Evolutionary conservation across 2,329 filamentous ascomycete genomes (phyloP), one percentile per base, ranked within the genome.

Genomic region (Microdochium nivale): DNA sequence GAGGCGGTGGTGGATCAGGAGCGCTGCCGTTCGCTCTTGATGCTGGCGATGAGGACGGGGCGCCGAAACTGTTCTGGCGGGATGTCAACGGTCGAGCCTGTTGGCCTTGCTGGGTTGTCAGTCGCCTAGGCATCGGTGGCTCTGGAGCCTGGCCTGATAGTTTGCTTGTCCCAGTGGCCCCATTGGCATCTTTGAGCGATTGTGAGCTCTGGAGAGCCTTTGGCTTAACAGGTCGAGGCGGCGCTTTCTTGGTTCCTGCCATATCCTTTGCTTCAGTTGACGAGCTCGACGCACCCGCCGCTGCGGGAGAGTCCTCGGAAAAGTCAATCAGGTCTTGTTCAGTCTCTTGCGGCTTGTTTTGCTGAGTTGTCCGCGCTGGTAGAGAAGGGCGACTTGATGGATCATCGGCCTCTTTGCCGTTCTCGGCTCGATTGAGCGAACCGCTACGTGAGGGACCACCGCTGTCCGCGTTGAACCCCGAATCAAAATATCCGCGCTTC

Each of bases 401-500:
- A 13, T 63, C 54, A 16, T 65, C 60, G 16, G 25, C 54, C 55
- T 53, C 48, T 51, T 60, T 55, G 27, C 56, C 54, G 54, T 51
- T 54, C 49, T 27, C 51, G 16, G 56, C 32, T 55, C 33, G 43
- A 50, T 40, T 52, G 46, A n/a, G 51, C 40, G 47, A 52, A 9
- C 49, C 49, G 21, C 33, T 51, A 43, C 65, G 62, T n/a, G 65
- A 62, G 3, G 59, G 60, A 32, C 52, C 47, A 57, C 51, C 49
- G 48, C 55, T 56, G 14, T 52, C 51, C 10, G 63, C 50, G 11
- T 68, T 64, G 49, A 73, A 71, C 0, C 70, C 66, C 1, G 82
- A 77, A 57, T 95, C 88, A 62, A 96, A 96, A 65, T 94, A 97
- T 0, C 81, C 81, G 13, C 81, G 76, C 47, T 74, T 76, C 35